These are phyloP conservation scores for Gossypium davidsonii DNA, from an alignment of 441 rosid species.

Conservation along the genomic window DNA sequence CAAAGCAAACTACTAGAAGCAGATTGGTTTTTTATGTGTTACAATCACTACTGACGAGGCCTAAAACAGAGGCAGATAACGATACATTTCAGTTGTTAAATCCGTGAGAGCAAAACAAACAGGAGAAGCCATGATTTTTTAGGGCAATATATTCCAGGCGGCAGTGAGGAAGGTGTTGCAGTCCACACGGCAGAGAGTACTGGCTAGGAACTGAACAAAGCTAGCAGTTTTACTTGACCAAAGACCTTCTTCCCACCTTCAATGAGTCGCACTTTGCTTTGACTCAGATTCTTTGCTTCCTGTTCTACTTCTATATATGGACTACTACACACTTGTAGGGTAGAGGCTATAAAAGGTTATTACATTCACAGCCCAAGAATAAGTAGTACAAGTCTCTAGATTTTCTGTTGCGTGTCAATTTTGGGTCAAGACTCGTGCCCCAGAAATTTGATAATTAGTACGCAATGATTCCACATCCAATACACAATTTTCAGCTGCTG, in stretches of 20 bases:
- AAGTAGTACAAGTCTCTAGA: neutral
- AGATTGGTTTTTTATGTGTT: neutral
- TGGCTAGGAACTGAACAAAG: constrained; percentile 6
- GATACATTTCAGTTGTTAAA: too few relatives aligned
- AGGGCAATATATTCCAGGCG: constrained; percentile 14
- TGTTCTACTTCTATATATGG: too few relatives aligned
- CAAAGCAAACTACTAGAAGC: neutral
- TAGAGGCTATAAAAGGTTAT: too few relatives aligned
- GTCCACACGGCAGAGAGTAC: constrained; percentile 27
- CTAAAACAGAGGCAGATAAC: neutral
- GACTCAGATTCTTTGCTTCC: neutral
- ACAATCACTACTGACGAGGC: neutral
- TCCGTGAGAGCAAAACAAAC: neutral
- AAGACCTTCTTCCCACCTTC: neutral
- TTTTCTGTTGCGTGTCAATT: neutral
- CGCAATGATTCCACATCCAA: neutral
- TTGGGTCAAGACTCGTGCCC: neutral
- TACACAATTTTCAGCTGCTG: too few relatives aligned
- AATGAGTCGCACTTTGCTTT: neutral
- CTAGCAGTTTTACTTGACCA: neutral
- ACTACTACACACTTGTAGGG: too few relatives aligned
- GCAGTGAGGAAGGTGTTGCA: neutral
- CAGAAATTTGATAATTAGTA: neutral
- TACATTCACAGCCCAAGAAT: too few relatives aligned
- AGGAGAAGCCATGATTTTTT: neutral